Evolutionary conservation across 768 basidiomycete genomes (phyloP).

Genomic region (Boletus subparvulus): DNA sequence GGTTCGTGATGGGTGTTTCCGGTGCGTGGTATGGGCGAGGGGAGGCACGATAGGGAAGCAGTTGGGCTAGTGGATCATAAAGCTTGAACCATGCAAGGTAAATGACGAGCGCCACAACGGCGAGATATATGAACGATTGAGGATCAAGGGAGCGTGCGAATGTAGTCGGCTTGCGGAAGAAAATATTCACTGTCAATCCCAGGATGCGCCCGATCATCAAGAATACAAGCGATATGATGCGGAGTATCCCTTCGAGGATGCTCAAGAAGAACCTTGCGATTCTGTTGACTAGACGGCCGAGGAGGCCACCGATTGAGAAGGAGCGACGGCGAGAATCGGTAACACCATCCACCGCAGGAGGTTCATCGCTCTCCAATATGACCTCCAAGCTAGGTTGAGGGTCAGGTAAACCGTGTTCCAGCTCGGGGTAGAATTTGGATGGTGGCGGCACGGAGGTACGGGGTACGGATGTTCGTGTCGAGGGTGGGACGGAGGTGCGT

Average conservation of each 20-base stretch:
- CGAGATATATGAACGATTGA: constrained; percentile 33
- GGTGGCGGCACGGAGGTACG: constrained; percentile 46
- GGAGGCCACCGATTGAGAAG: constrained; percentile 48
- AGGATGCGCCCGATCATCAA: constrained; percentile 48
- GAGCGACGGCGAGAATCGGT: constrained; percentile 18
- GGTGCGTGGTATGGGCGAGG: constrained; percentile 50
- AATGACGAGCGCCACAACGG: constrained; percentile 41
- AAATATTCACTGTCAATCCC: constrained; percentile 47
- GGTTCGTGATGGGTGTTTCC: constrained; percentile 58
- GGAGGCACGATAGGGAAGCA: constrained; percentile 35
- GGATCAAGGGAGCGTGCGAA: constrained; percentile 37
- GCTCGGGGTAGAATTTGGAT: constrained; percentile 13
- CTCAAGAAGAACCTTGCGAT: constrained; percentile 29
- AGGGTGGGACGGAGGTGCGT: constrained; percentile 39
- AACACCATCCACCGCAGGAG: constrained; percentile 29
- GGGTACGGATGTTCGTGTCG: constrained; percentile 35
- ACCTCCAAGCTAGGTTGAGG: constrained; percentile 56
- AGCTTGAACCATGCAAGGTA: constrained; percentile 48
- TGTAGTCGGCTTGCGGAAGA: constrained; percentile 48
- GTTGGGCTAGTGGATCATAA: constrained; percentile 34
- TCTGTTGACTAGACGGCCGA: constrained; percentile 45
- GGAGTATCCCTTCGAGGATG: constrained; percentile 26
- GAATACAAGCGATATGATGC: constrained; percentile 34
- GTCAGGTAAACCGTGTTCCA: constrained; percentile 33
- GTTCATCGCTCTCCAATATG: constrained; percentile 67